Evolutionary conservation across 2,329 filamentous ascomycete species (phyloP), one percentile per base, ranked within the genome.

Genomic region (Triangularia verruculosa): DNA sequence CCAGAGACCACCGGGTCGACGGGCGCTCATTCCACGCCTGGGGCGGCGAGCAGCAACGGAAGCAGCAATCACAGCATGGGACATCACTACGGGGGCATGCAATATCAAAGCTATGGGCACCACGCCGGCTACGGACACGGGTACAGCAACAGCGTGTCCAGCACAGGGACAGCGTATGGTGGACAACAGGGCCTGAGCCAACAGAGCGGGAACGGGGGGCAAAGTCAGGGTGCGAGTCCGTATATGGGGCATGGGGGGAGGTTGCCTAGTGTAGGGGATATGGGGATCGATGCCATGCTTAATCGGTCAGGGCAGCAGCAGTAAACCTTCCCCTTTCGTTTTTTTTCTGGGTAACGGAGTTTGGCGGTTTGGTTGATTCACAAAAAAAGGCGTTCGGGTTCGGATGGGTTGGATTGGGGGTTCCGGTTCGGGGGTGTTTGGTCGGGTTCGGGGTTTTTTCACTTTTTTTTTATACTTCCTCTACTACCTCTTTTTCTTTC

Each of bases 211-310:
- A 47, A 47, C 20, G 39, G 39, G 4, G 39, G 39, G 39, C n/a
- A 47, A 5, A 74, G 65, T 59, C 76, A 78, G 67, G 76, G 76
- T 11, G 75, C 74, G 27, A 82, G 81, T 63, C 80, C 81, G 2
- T 84, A 84, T 63, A 72, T 83, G 74, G 75, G 72, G 57, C 76
- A 78, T 67, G 75, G 77, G 8, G 78, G 80, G 67, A 75, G 84
- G 51, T 76, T 86, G 61, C 78, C 84, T 5, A 83, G 82, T 66
- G 81, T 82, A 57, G 68, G 69, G 13, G 85, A 87, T 69, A 87
- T 88, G 84, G 84, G 83, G 24, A 87, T 88, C 69, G 82, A 82
- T 59, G 78, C 82, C 58, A 82, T 87, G 64, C 84, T 87, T n/a
- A 54, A 28, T 54, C 51, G 25, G 51, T 12, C 8, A 3, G 51